Percentiles rank a stretch among this genome's conserved stretches.
Conservation (phyloP, 768 basidiomycete genomes). For the Agaricus sinodeliciosus region DNA sequence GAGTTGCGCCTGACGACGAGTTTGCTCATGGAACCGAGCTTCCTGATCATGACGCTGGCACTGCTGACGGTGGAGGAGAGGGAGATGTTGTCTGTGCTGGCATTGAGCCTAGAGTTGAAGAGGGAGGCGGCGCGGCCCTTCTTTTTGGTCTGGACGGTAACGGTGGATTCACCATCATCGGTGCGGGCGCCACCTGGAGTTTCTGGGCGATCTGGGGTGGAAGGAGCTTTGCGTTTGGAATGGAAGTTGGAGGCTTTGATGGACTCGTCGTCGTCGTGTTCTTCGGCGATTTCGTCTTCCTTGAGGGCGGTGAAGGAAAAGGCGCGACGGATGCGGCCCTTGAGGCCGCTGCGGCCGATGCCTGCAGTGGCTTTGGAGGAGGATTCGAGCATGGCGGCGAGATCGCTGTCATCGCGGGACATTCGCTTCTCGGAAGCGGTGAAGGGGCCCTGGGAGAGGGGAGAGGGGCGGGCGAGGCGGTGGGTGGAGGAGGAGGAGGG, state of each 20-base stretch:
- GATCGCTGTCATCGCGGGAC: slow-evolving; percentile 72
- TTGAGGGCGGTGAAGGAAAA: slow-evolving; percentile 58
- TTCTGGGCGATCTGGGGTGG: slow-evolving; percentile 19
- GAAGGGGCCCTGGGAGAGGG: slow-evolving; percentile 60
- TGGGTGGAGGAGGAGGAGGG: slow-evolving; percentile 26
- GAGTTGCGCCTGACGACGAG: slow-evolving; percentile 78
- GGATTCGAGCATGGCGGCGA: slow-evolving; percentile 46
- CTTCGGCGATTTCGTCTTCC: slow-evolving; percentile 33
- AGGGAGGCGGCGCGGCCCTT: slow-evolving; percentile 65
- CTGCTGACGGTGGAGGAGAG: slow-evolving; percentile 91
- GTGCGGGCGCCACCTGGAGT: slow-evolving; percentile 18
- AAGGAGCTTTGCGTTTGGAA: slow-evolving; percentile 27
- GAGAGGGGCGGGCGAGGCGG: slow-evolving; percentile 52
- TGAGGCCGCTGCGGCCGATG: slow-evolving; percentile 62
- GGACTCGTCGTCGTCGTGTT: slow-evolving; percentile 34
- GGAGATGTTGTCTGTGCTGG: slow-evolving; percentile 91
- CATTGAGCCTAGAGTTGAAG: slow-evolving; percentile 85
- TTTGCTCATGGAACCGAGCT: slow-evolving; percentile 87
- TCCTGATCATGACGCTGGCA: slow-evolving; percentile 94
- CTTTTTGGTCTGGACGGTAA: slow-evolving; percentile 57
- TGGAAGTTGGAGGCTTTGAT: slow-evolving; percentile 32
- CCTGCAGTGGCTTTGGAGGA: slow-evolving; percentile 29
- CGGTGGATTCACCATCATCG: slow-evolving; percentile 35
- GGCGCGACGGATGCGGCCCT: slow-evolving; percentile 69
- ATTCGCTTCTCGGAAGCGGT: slow-evolving; percentile 66